Evolutionary conservation across 208 protist genomes (phyloP).

Genomic region (Perkinsela sp.): DNA sequence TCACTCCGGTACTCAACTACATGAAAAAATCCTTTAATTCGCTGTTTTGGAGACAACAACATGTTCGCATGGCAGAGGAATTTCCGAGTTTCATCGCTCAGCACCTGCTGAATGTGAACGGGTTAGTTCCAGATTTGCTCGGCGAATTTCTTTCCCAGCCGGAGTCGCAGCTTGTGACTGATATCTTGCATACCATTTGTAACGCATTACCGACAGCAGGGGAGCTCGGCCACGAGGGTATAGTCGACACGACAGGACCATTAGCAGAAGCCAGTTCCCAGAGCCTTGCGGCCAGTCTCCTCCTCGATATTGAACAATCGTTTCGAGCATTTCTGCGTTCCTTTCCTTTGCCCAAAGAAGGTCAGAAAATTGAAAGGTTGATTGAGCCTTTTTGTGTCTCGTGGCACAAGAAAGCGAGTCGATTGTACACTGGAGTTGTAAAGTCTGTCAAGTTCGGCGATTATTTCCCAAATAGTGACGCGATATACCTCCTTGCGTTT

Average conservation of each 20-base stretch:
- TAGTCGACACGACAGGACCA: no score
- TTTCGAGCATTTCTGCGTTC: slow-evolving; percentile 21
- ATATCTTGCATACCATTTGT: neutral
- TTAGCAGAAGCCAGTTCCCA: no score
- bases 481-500: slow-evolving; percentile 59
- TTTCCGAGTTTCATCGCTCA: no score
- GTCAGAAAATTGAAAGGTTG: slow-evolving; percentile 67
- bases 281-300: neutral
- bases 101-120: no score
- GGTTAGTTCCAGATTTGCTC: neutral
- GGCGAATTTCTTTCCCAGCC: neutral
- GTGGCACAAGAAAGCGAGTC: slow-evolving; percentile 11
- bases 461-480: slow-evolving; percentile 23
- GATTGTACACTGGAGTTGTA: neutral
- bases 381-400: slow-evolving; percentile 63
- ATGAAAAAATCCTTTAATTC: no score
- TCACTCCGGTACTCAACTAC: no score
- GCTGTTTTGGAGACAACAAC: no score
- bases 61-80: no score
- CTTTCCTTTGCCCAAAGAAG: slow-evolving; percentile 61
- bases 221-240: no score
- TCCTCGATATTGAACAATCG: slow-evolving; percentile 6
- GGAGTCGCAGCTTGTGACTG: neutral
- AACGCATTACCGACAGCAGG: neutral
- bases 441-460: neutral